Evolutionary conservation across 306 rosid genomes (phyloP).

Genomic region (Gillenia trifoliata): DNA sequence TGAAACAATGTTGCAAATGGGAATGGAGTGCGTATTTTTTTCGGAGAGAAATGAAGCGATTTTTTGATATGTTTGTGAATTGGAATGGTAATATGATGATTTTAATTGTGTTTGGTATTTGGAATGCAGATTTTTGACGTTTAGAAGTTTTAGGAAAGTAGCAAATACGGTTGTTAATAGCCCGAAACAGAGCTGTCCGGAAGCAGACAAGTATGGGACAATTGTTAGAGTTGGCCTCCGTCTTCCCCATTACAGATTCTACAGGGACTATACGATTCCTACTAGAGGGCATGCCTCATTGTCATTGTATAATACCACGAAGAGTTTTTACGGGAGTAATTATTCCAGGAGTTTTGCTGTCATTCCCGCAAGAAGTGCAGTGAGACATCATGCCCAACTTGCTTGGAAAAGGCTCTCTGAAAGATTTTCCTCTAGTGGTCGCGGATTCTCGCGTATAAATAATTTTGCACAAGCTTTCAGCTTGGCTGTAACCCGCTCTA

Average conservation of each 20-base stretch:
- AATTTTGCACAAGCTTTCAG: slow-evolving; percentile 83
- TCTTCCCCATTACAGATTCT: slow-evolving; percentile 44
- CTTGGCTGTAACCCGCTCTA: slow-evolving; percentile 71
- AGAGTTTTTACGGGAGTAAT: slow-evolving; percentile 23
- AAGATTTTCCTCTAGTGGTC: slow-evolving; percentile 41
- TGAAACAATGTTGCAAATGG: neutral
- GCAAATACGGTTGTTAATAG: slow-evolving; percentile 34
- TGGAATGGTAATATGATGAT: slow-evolving; percentile 3
- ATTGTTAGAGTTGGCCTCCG: slow-evolving; percentile 37
- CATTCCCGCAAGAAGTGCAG: slow-evolving; percentile 36
- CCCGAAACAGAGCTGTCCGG: slow-evolving; percentile 32
- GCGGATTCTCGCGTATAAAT: slow-evolving; percentile 46
- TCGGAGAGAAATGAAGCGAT: neutral
- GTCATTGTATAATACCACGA: slow-evolving; percentile 33
- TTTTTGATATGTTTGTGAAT: neutral
- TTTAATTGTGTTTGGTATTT: slow-evolving; percentile 10
- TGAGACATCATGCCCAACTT: slow-evolving; percentile 46
- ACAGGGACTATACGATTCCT: slow-evolving; percentile 36
- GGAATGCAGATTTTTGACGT: slow-evolving; percentile 69
- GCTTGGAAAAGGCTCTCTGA: slow-evolving; percentile 63
- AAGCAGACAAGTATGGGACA: slow-evolving; percentile 46
- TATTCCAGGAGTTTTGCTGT: slow-evolving; percentile 39
- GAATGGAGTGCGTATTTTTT: neutral
- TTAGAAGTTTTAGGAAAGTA: slow-evolving; percentile 45
- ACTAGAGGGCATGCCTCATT: slow-evolving; percentile 34